These are phyloP conservation scores for Hypoxylon lienhwacheense DNA, from an alignment of 495 filamentous ascomycete genomes.

Conservation along the genomic window DNA sequence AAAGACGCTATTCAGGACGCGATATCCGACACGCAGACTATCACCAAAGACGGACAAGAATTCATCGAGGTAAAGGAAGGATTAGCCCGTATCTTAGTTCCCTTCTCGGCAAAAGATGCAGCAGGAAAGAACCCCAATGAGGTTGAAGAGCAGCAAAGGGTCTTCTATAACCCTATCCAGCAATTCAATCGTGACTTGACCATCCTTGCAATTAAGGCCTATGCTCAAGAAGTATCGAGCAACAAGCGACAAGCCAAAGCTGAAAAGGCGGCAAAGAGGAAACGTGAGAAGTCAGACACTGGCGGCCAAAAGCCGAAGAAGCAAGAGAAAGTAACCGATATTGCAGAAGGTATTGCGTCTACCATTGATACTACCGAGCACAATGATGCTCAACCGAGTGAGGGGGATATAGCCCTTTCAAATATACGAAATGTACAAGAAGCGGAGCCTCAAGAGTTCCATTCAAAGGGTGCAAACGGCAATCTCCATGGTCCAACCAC, in stretches of 20 bases:
- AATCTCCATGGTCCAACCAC: background rate
- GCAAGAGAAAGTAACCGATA: slow-evolving; percentile 22
- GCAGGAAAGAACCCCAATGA: slow-evolving; percentile 30
- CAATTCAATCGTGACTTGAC: slow-evolving; percentile 97
- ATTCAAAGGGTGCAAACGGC: background rate
- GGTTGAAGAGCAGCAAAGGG: slow-evolving; percentile 63
- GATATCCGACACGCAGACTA: slow-evolving; percentile 39
- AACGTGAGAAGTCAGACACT: slow-evolving; percentile 39
- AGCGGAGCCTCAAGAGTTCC: slow-evolving; percentile 7
- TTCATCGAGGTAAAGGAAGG: slow-evolving; percentile 52
- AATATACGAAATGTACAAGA: slow-evolving; percentile 30
- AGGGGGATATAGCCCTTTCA: background rate
- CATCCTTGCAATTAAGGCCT: slow-evolving; percentile 84
- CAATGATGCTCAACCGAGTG: slow-evolving; percentile 1
- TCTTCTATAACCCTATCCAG: slow-evolving; percentile 98
- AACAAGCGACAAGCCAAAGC: slow-evolving; percentile 43
- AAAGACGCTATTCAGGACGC: slow-evolving; percentile 25
- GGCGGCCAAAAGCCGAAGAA: slow-evolving; percentile 36
- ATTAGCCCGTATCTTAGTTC: slow-evolving; percentile 50
- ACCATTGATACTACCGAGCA: slow-evolving; percentile 10
- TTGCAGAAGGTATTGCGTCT: slow-evolving; percentile 23
- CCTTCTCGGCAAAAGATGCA: slow-evolving; percentile 38
- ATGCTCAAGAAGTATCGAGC: slow-evolving; percentile 67
- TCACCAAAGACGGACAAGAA: slow-evolving; percentile 43
- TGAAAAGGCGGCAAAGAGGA: slow-evolving; percentile 43